Evolutionary conservation across 75 land plant species (phyloP).

Genomic region (Selaginella tamariscina): DNA sequence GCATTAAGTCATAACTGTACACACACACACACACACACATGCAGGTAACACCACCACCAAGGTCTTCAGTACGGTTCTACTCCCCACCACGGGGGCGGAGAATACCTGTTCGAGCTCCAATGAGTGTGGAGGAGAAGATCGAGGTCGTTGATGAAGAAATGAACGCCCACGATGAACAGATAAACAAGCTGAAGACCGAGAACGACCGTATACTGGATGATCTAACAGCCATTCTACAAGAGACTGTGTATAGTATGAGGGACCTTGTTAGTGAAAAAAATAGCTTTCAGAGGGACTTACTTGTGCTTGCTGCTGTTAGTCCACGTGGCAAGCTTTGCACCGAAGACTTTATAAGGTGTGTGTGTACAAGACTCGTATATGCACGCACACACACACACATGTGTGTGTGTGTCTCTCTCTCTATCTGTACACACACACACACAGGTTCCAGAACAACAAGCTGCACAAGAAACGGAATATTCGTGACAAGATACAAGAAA

Average conservation of each 20-base stretch:
- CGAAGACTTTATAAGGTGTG: conserved; percentile 25
- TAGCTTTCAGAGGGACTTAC: conserved; percentile 22
- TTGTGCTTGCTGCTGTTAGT: conserved; percentile 21
- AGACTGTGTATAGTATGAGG: conserved; percentile 23
- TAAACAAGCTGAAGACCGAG: conserved; percentile 15
- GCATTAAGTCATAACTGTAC: too few relatives aligned
- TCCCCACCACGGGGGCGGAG: background rate
- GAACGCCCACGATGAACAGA: conserved; percentile 15
- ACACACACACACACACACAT: too few relatives aligned
- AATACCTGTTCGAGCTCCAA: background rate
- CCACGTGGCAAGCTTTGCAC: conserved; percentile 13
- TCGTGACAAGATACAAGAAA: conserved; percentile 21
- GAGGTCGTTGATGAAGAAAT: conserved; percentile 26
- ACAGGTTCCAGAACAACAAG: conserved; percentile 22
- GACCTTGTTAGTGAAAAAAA: conserved; percentile 22
- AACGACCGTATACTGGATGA: conserved; percentile 32
- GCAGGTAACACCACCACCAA: too few relatives aligned
- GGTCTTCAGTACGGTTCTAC: background rate
- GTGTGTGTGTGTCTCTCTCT: too few relatives aligned
- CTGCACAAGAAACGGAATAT: conserved; percentile 15
- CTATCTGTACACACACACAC: background rate
- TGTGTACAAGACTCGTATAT: background rate
- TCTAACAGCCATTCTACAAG: conserved; percentile 24
- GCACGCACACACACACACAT: background rate
- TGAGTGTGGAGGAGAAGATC: conserved; percentile 29